A percentile compares a stretch with the other conserved stretches of the same genome.
These are phyloP conservation scores for Trichoderma atrobrunneum DNA, from an alignment of 2,329 filamentous ascomycete species.

Conservation along the genomic window DNA sequence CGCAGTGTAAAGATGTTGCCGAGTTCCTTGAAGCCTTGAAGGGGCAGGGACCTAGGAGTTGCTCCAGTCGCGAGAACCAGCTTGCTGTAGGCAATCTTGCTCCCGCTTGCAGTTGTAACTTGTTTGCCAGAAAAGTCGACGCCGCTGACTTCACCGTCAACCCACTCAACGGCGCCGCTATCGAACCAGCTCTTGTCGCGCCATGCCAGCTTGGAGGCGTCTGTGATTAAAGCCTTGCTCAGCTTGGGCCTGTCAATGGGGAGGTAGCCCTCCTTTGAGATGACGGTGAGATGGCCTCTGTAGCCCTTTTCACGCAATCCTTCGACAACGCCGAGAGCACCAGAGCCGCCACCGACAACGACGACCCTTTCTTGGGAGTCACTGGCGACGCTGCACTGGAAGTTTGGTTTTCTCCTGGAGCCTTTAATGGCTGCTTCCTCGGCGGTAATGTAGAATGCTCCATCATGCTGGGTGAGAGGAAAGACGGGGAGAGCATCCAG, in stretches of 20 bases:
- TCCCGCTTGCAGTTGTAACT: slow-evolving; percentile 71
- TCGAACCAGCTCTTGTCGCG: slow-evolving; percentile 77
- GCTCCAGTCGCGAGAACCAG: slow-evolving; percentile 89
- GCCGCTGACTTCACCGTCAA: slow-evolving; percentile 63
- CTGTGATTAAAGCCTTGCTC: slow-evolving; percentile 86
- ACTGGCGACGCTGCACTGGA: slow-evolving; percentile 60
- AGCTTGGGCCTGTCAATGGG: slow-evolving; percentile 94
- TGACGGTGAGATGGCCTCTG: slow-evolving; percentile 74
- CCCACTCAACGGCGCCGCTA: slow-evolving; percentile 53
- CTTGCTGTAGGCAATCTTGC: slow-evolving; percentile 76
- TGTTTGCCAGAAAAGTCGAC: slow-evolving; percentile 74
- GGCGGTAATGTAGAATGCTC: slow-evolving; percentile 78
- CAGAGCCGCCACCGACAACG: slow-evolving; percentile 86
- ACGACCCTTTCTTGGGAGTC: slow-evolving; percentile 64
- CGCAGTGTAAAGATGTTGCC: slow-evolving; percentile 85
- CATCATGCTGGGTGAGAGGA: slow-evolving; percentile 73
- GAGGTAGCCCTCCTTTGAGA: slow-evolving; percentile 78
- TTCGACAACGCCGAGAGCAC: slow-evolving; percentile 77
- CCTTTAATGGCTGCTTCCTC: slow-evolving; percentile 76
- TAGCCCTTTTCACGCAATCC: slow-evolving; percentile 79
- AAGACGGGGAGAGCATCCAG: slow-evolving; percentile 83
- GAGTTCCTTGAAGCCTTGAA: slow-evolving; percentile 82
- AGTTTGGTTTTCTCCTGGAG: slow-evolving; percentile 68
- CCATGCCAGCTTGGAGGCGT: slow-evolving; percentile 74
- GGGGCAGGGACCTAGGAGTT: slow-evolving; percentile 68